Evolutionary conservation across 2,329 filamentous ascomycete species (phyloP), one percentile per base, ranked within the genome.

Genomic region (Neonectria magnoliae): DNA sequence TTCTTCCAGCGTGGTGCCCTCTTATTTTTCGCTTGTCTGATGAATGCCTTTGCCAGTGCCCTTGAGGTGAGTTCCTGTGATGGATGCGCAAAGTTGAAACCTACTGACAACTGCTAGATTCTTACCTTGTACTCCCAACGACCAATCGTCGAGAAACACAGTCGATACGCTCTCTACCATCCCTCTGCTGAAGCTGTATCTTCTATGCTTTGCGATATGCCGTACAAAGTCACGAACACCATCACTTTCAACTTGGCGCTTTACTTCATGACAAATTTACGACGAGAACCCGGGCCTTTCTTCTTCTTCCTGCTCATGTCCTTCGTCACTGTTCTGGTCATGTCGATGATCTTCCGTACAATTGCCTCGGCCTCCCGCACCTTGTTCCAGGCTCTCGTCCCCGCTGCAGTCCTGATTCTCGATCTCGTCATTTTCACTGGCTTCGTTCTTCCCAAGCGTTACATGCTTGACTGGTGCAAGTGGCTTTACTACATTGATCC

Each of bases 111-210:
- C 2, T 0, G 3, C 0, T 65, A 90, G 84, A 96, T 97, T 76
- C 80, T 96, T 36, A 94, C 92, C 0, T 85, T 97, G 5, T 98
- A 96, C 76, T 88, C 92, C 2, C 94, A 97, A 86, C 91, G 94
- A 41, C 91, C 92, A 1, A 97, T 97, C 72, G 93, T 98, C 65
- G 93, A 97, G 76, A 97, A 97, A 77, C 94, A 98, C 72, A 82
- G 86, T 60, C 89, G 91, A 62, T 97, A 97, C 76, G 93, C 94
- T 18, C 85, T 97, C 18, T 97, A 97, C 73, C 94, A 97, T 74
- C 93, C 94, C 0, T 94, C 91, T 10, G 91, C 93, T 16, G 94
- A 98, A 83, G 93, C 93, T n/a, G 85, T 93, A 64, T 89, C 92
- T 0, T 96, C 92, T 10, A 96, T 97, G 91, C 79, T 97, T 31